These are phyloP conservation scores for Ustilago nuda DNA, from an alignment of 1,284 basidiomycete species.

Conservation along the genomic window DNA sequence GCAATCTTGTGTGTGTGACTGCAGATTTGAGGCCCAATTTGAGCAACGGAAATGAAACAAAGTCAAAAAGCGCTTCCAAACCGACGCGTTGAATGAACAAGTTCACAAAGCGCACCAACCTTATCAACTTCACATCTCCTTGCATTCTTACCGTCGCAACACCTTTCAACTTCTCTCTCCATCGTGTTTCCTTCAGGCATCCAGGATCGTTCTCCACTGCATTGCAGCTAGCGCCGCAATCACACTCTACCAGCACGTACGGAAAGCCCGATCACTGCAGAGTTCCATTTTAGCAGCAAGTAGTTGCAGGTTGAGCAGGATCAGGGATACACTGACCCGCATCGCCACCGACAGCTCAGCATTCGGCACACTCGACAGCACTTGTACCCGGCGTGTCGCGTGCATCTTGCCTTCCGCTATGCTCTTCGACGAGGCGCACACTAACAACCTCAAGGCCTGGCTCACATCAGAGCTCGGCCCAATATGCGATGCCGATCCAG, in stretches of 20 bases:
- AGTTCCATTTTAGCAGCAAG: too few species aligned
- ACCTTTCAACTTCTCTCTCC: not conserved
- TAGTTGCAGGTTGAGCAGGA: not conserved
- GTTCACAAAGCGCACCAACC: conserved; percentile 2
- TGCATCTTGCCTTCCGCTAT: conserved; percentile 4
- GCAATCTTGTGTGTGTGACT: conserved; percentile 1
- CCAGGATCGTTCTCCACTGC: not conserved
- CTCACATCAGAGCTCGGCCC: conserved; percentile 62
- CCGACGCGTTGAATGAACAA: conserved; percentile 14
- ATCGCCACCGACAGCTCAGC: not conserved
- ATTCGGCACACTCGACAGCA: not conserved
- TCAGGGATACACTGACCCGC: not conserved
- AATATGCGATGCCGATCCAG: conserved; percentile 90
- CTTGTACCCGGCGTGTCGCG: not conserved
- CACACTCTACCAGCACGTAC: not conserved
- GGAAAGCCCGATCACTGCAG: too few species aligned
- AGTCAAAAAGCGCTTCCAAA: conserved; percentile 4
- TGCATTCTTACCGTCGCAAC: conserved; percentile 4
- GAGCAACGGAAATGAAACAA: not conserved
- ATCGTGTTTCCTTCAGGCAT: not conserved
- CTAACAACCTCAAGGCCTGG: conserved; percentile 61
- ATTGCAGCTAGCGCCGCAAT: not conserved
- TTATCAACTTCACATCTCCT: conserved; percentile 8
- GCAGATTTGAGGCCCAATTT: conserved; percentile 5
- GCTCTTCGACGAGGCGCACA: conserved; percentile 56